Conservation (phyloP, 139 green algal genomes). For the Chlamydomonas applanata region DNA sequence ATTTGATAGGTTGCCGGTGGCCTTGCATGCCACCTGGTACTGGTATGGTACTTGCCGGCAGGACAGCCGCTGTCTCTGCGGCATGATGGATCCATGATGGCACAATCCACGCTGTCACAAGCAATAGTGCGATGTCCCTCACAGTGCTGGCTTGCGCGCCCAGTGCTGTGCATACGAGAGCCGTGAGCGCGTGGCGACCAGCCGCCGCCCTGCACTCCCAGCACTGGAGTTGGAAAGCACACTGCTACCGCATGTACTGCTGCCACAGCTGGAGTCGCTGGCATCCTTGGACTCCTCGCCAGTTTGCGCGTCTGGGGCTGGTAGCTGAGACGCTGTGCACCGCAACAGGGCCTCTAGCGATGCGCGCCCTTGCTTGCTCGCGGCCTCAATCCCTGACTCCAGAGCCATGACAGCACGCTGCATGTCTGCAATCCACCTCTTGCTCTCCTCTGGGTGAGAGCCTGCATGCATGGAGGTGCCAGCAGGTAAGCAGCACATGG, state of each 20-base stretch:
- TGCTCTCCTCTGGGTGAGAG: too few relatives aligned
- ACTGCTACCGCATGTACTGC: conserved; percentile 3
- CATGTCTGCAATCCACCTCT: background rate
- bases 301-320: background rate
- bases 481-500: too few relatives aligned
- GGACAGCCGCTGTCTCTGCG: too few relatives aligned
- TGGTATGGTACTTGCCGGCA: too few relatives aligned
- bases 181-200: background rate
- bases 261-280: conserved; percentile 2
- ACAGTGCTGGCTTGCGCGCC: too few relatives aligned
- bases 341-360: background rate
- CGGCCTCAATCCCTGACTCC: background rate
- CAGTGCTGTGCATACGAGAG: too few relatives aligned
- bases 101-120: too few relatives aligned
- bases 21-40: too few relatives aligned
- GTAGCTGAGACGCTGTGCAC: background rate
- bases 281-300: background rate
- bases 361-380: background rate
- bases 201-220: background rate
- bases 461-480: too few relatives aligned
- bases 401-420: background rate
- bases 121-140: too few relatives aligned
- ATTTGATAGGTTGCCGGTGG: too few relatives aligned
- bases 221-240: background rate
- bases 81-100: too few relatives aligned